Evolutionary conservation across 2,329 filamentous ascomycete genomes (phyloP).

Genomic region (Truncatella angustata): DNA sequence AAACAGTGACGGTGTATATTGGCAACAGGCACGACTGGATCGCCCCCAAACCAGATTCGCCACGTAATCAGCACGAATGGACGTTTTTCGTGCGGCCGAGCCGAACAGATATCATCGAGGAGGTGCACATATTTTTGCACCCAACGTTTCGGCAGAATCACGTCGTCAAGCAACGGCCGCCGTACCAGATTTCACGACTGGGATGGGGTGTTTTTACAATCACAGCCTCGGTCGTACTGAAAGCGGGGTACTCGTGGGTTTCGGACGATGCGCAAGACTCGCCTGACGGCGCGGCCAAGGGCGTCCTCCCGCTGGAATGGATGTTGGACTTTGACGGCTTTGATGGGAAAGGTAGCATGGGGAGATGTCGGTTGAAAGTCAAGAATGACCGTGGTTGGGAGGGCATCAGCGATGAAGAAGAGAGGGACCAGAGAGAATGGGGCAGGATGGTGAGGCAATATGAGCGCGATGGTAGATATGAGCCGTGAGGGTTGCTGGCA

Average conservation of each 20-base stretch:
- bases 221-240: constrained; percentile 36
- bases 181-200: constrained; percentile 36
- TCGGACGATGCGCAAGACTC: constrained; percentile 32
- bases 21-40: constrained; percentile 38
- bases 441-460: constrained; percentile 13
- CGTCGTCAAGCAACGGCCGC: constrained; percentile 30
- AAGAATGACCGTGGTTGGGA: constrained; percentile 25
- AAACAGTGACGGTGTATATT: constrained; percentile 40
- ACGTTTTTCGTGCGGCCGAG: constrained; percentile 42
- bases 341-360: constrained; percentile 32
- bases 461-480: constrained; percentile 13
- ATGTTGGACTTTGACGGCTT: constrained; percentile 37
- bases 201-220: constrained; percentile 43
- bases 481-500: constrained; percentile 6
- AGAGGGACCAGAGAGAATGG: constrained; percentile 9
- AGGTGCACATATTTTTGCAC: constrained; percentile 40
- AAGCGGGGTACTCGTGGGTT: constrained; percentile 41
- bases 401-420: not conserved
- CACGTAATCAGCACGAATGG: constrained; percentile 40
- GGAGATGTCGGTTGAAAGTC: constrained; percentile 36
- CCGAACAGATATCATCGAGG: constrained; percentile 40
- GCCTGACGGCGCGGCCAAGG: constrained; percentile 27
- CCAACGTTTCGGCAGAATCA: constrained; percentile 38
- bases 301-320: constrained; percentile 38
- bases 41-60: constrained; percentile 15